phyloP scores from a whole-genome alignment of 148 eudicot species.

The Vaccinium myrtillus region DNA sequence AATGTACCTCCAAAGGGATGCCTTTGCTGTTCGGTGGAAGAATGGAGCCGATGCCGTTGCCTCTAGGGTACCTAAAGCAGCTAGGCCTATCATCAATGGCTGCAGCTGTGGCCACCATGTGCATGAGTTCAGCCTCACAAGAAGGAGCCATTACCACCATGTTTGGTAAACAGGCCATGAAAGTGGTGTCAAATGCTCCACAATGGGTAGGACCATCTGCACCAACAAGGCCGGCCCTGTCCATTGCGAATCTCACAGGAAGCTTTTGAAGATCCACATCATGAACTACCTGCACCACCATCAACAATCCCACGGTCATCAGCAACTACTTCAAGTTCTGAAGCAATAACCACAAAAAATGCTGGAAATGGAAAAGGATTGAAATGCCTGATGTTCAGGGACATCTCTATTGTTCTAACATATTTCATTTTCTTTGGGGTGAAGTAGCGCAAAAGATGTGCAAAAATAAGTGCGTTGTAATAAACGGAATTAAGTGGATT shows the following conservation, averaged over 20 bases:
- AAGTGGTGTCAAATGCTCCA: slow-evolving; percentile 46
- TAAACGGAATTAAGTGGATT: not conserved
- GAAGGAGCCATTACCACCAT: slow-evolving; percentile 55
- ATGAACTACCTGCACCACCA: slow-evolving; percentile 32
- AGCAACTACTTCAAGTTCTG: not conserved
- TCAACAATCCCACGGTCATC: not conserved
- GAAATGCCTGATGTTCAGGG: no score
- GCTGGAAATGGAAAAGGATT: no score
- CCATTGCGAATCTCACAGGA: slow-evolving; percentile 43
- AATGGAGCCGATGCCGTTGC: slow-evolving; percentile 37
- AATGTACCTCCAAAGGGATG: slow-evolving; percentile 33
- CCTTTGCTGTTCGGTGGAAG: slow-evolving; percentile 39
- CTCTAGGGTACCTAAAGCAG: slow-evolving; percentile 46
- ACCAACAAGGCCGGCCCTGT: slow-evolving; percentile 46
- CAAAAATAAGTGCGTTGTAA: not conserved
- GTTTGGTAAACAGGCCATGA: slow-evolving; percentile 48
- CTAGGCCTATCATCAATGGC: slow-evolving; percentile 44
- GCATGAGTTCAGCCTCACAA: slow-evolving; percentile 36
- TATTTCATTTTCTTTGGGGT: no score
- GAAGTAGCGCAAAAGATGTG: not conserved
- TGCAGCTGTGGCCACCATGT: slow-evolving; percentile 49
- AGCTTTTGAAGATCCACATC: slow-evolving; percentile 51
- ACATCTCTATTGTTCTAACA: no score
- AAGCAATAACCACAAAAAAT: no score
- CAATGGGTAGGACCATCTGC: slow-evolving; percentile 52